Evolutionary conservation across 805 yeast species (phyloP).

Genomic region (Hanseniaspora occidentalis): DNA sequence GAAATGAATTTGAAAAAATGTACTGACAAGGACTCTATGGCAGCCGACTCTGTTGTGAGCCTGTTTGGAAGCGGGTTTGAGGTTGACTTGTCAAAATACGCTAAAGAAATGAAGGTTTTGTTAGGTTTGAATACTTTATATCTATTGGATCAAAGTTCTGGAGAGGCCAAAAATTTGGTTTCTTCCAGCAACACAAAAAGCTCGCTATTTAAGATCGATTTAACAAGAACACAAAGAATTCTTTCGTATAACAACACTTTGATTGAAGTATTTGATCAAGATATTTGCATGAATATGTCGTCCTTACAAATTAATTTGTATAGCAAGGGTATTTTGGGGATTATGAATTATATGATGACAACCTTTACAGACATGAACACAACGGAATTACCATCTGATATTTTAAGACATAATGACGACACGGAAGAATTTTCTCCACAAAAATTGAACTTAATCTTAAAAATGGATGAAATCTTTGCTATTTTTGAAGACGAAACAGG

Average conservation of each 20-base stretch:
- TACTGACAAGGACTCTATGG: slow-evolving; percentile 43
- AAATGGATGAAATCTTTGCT: slow-evolving; percentile 59
- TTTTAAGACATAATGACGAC: slow-evolving; percentile 51
- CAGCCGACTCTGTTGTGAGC: slow-evolving; percentile 58
- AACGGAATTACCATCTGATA: slow-evolving; percentile 56
- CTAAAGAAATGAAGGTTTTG: slow-evolving; percentile 51
- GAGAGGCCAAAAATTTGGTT: slow-evolving; percentile 54
- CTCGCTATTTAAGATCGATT: slow-evolving; percentile 44
- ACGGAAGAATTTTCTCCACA: slow-evolving; percentile 51
- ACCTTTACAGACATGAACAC: slow-evolving; percentile 82
- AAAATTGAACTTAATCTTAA: slow-evolving; percentile 55
- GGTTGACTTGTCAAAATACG: slow-evolving; percentile 48
- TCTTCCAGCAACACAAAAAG: slow-evolving; percentile 46
- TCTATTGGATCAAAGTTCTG: slow-evolving; percentile 56
- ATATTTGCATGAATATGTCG: slow-evolving; percentile 57
- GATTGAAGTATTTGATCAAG: slow-evolving; percentile 68
- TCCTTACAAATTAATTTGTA: slow-evolving; percentile 66
- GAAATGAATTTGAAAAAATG: slow-evolving; percentile 56
- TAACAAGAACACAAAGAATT: slow-evolving; percentile 45
- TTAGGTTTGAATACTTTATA: slow-evolving; percentile 52
- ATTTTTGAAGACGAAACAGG: slow-evolving; percentile 70
- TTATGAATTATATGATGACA: slow-evolving; percentile 68
- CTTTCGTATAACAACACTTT: slow-evolving; percentile 37
- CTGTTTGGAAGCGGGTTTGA: slow-evolving; percentile 54
- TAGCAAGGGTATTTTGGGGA: slow-evolving; percentile 63